A percentile compares a stretch with the other conserved stretches of the same genome.
These are phyloP conservation scores for Chamaecrista fasciculata DNA, from an alignment of 306 rosid species.

Conservation along the genomic window DNA sequence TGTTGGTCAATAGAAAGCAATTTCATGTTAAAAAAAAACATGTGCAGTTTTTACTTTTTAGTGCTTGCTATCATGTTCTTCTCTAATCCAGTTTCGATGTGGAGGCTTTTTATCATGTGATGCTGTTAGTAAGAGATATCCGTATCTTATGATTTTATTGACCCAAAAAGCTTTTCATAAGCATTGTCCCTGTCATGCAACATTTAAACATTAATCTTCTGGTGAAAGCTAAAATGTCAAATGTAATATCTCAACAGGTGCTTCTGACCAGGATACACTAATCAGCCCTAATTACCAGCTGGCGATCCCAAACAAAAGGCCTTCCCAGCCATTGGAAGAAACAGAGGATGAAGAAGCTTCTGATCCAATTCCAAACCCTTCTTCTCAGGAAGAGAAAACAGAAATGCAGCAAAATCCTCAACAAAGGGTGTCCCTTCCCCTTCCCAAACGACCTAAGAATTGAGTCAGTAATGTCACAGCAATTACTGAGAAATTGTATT, in stretches of 20 bases:
- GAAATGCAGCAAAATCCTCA: conserved; percentile 55
- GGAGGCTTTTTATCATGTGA: no score
- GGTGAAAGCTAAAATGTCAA: conserved; percentile 16
- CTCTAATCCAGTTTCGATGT: no score
- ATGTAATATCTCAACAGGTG: conserved; percentile 44
- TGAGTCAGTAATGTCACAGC: not conserved
- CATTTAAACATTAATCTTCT: not conserved
- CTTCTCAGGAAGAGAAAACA: conserved; percentile 52
- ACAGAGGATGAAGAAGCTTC: conserved; percentile 64
- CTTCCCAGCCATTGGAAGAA: conserved; percentile 63
- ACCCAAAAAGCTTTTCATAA: not conserved
- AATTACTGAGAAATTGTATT: not conserved
- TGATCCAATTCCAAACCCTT: conserved; percentile 45
- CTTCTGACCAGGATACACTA: conserved; percentile 72
- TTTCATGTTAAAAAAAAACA: not conserved
- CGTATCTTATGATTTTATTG: not conserved
- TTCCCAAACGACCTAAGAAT: conserved; percentile 58
- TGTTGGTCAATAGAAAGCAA: not conserved
- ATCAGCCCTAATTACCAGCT: conserved; percentile 79
- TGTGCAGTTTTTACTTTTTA: no score
- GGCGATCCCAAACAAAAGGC: conserved; percentile 66
- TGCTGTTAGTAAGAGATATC: not conserved
- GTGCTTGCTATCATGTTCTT: not conserved
- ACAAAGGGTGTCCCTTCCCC: conserved; percentile 77
- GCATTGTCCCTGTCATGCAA: not conserved